Base-by-base conservation (phyloP, 1,284 basidiomycete species). In the Baeospora myosura region DNA sequence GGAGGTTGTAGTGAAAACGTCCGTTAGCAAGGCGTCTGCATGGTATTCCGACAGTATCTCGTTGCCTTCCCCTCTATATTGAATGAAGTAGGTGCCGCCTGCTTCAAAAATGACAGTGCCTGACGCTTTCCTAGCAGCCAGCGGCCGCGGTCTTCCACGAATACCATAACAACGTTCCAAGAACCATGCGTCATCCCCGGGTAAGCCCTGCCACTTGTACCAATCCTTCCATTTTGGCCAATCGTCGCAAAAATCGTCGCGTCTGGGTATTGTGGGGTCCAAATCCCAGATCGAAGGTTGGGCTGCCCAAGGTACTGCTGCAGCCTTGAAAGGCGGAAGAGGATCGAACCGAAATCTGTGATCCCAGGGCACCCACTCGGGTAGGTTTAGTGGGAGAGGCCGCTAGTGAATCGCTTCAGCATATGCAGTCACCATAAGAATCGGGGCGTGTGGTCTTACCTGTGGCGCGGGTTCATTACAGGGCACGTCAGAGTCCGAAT, bases 161-260 rank as follows among this genome's bases (percentile, higher is more conserved):
- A 40, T 41, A 8, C 41, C 37, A 17, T 34, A 46, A n/a, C 35
- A 37, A 18, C 43, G 41, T 30, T 43, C 41, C 7, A 46, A 7
- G 4, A 29, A 6, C 41, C 41, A 46, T 16, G 31, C 40, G 11
- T 11, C 20, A 37, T 46, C 45, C 12, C 3, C 11, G 5, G 31
- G 30, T 3, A 35, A 18, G 14, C 45, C 45, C 23, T 33, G 41
- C 36, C 41, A 43, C 17, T 8, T 8, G n/a, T 45, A 29, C 8
- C 26, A n/a, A 29, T 29, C 8, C 26, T 29, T n/a, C 26, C 26
- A 29, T n/a, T 29, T 8, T 8, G 8, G 8, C 26, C 26, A 29
- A n/a, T 29, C n/a, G 26, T 29, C 8, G 26, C n/a, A 8, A n/a
- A 8, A 29, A 29, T n/a, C 8, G n/a, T 8, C 26, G 8, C 26